Conservation (phyloP, 352 stramenopile species). For the Phytophthora fragariae region DNA sequence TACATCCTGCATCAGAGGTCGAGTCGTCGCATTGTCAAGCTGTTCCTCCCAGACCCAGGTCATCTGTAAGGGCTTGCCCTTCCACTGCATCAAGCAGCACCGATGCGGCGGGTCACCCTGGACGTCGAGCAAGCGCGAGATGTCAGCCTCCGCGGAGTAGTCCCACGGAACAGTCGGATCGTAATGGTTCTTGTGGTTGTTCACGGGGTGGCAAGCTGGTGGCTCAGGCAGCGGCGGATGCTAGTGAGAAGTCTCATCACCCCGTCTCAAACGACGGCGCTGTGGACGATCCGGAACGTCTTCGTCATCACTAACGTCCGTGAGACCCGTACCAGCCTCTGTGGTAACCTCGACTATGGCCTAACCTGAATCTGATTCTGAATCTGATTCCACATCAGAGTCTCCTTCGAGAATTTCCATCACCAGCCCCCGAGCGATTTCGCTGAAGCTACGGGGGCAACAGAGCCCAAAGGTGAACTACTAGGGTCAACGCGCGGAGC, state of each 20-base stretch:
- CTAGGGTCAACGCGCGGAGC: too few species aligned
- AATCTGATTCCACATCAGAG: neutral
- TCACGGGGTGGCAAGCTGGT: neutral
- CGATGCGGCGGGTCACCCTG: neutral
- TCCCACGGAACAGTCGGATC: conserved; percentile 1
- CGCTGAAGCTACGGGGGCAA: neutral
- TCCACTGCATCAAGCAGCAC: neutral
- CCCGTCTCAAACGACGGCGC: neutral
- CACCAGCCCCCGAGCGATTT: neutral
- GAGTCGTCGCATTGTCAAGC: too few species aligned
- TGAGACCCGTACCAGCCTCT: neutral
- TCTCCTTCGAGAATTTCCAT: neutral
- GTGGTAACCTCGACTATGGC: neutral
- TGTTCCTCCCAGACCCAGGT: too few species aligned
- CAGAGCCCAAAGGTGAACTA: neutral
- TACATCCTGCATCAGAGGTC: too few species aligned
- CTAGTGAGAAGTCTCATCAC: conserved; percentile 5
- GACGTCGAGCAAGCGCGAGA: neutral
- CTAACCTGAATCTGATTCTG: neutral
- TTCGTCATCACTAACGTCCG: neutral
- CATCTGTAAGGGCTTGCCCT: too few species aligned
- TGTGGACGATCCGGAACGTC: neutral
- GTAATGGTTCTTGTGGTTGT: neutral
- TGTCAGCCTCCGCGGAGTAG: too few species aligned
- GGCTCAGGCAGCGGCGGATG: neutral